Base-by-base conservation (phyloP, 257 asterid genomes). In the Nicotiana tomentosiformis region DNA sequence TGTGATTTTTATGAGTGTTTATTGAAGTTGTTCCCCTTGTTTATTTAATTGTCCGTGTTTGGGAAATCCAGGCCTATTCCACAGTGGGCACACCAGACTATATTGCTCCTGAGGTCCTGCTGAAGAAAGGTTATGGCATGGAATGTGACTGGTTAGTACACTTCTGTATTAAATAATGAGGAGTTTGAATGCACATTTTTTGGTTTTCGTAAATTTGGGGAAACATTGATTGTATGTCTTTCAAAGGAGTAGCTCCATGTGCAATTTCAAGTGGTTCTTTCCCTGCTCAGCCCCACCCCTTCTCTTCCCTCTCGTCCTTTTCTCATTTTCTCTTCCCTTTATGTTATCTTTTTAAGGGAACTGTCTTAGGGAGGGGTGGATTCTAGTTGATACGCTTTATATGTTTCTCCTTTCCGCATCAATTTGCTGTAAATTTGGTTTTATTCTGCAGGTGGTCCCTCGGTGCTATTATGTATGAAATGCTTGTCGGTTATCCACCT, bases 401-500 rank as follows among this genome's bases (percentile, higher is more conserved):
- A 53, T 49, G 32, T 72, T 26, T 51, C 46, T 51, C 9, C 46
- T 51, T 23, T 76, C n/a, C 26, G 9, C n/a, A 15, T 74, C 62
- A 29, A 76, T 53, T 51, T 53, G 17, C 46, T 51, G 9, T 51
- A 15, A 14, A 51, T 51, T 51, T 10, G 8, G 9, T 76, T 15
- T n/a, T 81, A 15, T 64, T 83, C 55, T 76, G 68, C 78, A 86
- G 88, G 90, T 89, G 91, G 90, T 89, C 91, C 6, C 84, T 89
- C 67, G 91, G 91, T 9, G 88, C 91, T 77, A 89, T 89, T 81
- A 87, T 87, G 90, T 89, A 61, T 68, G 91, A 89, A 80, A 89
- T 89, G 91, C 91, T 89, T 58, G 86, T 89, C 56, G 91, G 90
- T 3, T 87, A 87, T 76, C 91, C 91, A 8, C 91, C 91, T 33